Base-by-base conservation (phyloP, 768 basidiomycete species). In the Suillus weaverae region DNA sequence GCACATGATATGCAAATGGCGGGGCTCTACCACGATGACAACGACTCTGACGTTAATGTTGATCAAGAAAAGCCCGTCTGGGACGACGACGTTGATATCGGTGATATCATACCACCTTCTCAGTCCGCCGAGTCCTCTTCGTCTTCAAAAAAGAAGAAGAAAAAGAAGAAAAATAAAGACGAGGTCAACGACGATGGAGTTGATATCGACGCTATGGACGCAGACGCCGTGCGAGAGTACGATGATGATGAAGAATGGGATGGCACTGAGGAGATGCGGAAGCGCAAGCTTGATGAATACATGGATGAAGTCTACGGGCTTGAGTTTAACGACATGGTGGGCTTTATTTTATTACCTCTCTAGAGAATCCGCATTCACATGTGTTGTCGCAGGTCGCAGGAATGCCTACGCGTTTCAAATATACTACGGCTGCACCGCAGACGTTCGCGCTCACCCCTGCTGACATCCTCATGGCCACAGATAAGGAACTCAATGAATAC, bases 281-380 rank as follows among this genome's bases (percentile, higher is more conserved):
- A 95, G 76, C 81, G 83, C 60, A 90, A 90, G 70, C 75, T 95
- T 64, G 87, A 96, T 62, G 83, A 93, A 71, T 94, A 96, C 71
- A 91, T 98, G 91, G 91, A 95, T 66, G 92, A 95, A 74, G 81
- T 99, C 48, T 90, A 95, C 73, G 89, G 83, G 41, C 82, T 99
- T 20, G 97, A 98, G 66, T 97, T 98, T 80, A 98, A 98, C 75
- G 96, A 97, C 71, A 86, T 98, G 81, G 96, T 95, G 66, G 71
- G 89, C 81, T 35, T 51, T 4, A 36, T 30, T 51, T 6, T 48
- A 7, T 44, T 57, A 36, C n/a, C 44, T 53, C 11, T 6, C 16
- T 10, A n/a, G 3, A 22, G 26, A 8, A 35, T 30, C 22, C 7
- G 11, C 6, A 41, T 36, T 60, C 10, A 59, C 30, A 16, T 53